Percentiles rank a stretch among this genome's conserved stretches.
Evolutionary conservation across 306 rosid genomes (phyloP).

Genomic region (Inga oerstediana): DNA sequence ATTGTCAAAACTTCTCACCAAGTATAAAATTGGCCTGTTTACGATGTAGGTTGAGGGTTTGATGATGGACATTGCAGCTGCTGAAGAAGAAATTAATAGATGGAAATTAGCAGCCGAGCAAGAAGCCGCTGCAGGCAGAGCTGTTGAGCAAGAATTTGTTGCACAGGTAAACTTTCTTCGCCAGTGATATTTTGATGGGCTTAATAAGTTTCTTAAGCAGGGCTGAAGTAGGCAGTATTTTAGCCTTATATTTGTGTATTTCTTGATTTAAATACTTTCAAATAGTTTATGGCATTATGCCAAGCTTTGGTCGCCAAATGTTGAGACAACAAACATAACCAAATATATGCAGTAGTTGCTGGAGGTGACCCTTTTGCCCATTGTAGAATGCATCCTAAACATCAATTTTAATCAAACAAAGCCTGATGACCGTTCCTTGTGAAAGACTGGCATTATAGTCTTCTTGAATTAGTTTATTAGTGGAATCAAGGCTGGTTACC

Average conservation of each 20-base stretch:
- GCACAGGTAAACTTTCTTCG: constrained; percentile 64
- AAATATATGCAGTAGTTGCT: constrained; percentile 6
- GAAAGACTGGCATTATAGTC: constrained; percentile 1
- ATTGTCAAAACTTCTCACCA: constrained; percentile 22
- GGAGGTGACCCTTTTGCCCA: constrained; percentile 20
- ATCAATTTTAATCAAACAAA: constrained; percentile 13
- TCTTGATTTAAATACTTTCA: constrained; percentile 4
- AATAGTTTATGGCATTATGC: background rate
- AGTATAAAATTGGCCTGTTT: constrained; percentile 28
- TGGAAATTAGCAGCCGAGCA: constrained; percentile 99
- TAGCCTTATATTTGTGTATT: background rate
- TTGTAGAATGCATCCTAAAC: background rate
- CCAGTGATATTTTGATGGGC: constrained; percentile 9
- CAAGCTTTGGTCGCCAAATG: constrained; percentile 24
- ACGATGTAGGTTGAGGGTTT: constrained; percentile 85
- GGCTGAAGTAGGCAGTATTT: background rate
- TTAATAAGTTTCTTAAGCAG: background rate
- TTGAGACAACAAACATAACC: constrained; percentile 8
- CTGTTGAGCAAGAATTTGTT: constrained; percentile 85
- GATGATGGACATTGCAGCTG: constrained; percentile 96
- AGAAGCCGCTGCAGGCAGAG: constrained; percentile 98
- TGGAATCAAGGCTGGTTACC: constrained; percentile 19
- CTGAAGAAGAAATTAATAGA: constrained; percentile 97
- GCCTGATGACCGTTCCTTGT: constrained; percentile 2
- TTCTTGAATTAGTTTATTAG: constrained; percentile 5